Conservation (phyloP, 495 filamentous ascomycete genomes). For the Aspergillus diversus region DNA sequence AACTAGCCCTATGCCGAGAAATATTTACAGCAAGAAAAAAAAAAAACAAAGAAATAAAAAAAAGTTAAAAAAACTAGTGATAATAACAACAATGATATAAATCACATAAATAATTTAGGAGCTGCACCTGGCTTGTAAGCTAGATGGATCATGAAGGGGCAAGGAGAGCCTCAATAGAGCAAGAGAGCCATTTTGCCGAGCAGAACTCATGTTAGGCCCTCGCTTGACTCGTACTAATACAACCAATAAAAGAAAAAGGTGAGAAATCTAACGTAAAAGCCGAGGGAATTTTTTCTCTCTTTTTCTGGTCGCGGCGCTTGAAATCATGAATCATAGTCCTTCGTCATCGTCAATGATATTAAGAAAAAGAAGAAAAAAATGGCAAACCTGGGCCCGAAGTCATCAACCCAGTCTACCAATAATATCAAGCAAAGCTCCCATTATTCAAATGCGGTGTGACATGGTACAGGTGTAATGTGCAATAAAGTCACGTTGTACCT, state of each 20-base stretch:
- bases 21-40: no score
- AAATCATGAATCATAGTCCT: constrained; percentile 28
- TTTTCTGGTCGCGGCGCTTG: constrained; percentile 6
- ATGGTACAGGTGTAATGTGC: not conserved
- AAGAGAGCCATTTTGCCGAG: not conserved
- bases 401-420: not conserved
- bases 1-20: no score
- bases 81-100: no score
- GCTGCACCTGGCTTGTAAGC: no score
- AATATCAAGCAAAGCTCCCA: constrained; percentile 3
- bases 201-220: not conserved
- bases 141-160: no score
- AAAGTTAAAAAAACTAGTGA: no score
- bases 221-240: not conserved
- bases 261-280: not conserved
- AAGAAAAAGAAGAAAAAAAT: not conserved
- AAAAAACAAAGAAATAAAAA: no score
- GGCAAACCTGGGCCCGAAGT: not conserved
- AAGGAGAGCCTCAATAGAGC: not conserved
- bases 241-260: not conserved
- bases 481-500: not conserved
- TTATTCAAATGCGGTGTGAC: not conserved
- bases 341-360: constrained; percentile 23
- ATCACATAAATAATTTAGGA: no score
- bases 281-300: not conserved